phyloP scores from a whole-genome alignment of 1,284 basidiomycete genomes.

The Malassezia furfur region DNA sequence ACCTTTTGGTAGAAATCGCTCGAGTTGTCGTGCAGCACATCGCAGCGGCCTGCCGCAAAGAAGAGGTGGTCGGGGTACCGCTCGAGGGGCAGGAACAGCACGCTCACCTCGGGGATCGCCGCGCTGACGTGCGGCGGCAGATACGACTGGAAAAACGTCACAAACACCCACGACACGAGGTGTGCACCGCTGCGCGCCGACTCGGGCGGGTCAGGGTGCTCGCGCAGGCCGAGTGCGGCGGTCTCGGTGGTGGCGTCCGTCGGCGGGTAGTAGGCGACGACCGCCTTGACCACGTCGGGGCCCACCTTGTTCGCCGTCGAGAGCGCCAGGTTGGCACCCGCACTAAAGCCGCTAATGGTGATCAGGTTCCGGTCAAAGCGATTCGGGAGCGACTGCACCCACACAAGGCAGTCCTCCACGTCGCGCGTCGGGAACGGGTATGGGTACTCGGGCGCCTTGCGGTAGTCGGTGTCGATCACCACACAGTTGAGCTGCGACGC shows the following conservation, averaged over 20 bases:
- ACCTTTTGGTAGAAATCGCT: constrained; percentile 25
- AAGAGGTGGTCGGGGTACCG: constrained; percentile 22
- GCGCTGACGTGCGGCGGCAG: constrained; percentile 21
- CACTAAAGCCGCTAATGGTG: constrained; percentile 34
- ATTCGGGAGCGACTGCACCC: constrained; percentile 21
- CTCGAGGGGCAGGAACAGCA: constrained; percentile 19
- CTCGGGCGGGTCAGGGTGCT: constrained; percentile 8
- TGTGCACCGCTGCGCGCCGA: constrained; percentile 22
- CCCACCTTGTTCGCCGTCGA: constrained; percentile 21
- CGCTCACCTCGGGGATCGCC: constrained; percentile 23
- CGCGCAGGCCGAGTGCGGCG: constrained; percentile 9
- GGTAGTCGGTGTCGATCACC: constrained; percentile 17
- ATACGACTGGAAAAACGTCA: constrained; percentile 28
- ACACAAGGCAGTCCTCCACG: constrained; percentile 22
- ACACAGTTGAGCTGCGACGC: constrained; percentile 10
- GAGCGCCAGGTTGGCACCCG: constrained; percentile 37
- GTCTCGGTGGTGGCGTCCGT: constrained; percentile 25
- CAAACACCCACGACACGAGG: constrained; percentile 23
- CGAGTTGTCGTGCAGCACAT: constrained; percentile 29
- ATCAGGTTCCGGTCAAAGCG: constrained; percentile 23
- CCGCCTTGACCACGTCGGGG: constrained; percentile 23
- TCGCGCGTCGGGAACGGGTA: constrained; percentile 31
- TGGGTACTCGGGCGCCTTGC: constrained; percentile 40
- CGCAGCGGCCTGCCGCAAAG: constrained; percentile 26
- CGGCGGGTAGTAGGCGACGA: constrained; percentile 24